phyloP scores from a whole-genome alignment of 805 yeast species.

The Hermanozyma aechmeae region DNA sequence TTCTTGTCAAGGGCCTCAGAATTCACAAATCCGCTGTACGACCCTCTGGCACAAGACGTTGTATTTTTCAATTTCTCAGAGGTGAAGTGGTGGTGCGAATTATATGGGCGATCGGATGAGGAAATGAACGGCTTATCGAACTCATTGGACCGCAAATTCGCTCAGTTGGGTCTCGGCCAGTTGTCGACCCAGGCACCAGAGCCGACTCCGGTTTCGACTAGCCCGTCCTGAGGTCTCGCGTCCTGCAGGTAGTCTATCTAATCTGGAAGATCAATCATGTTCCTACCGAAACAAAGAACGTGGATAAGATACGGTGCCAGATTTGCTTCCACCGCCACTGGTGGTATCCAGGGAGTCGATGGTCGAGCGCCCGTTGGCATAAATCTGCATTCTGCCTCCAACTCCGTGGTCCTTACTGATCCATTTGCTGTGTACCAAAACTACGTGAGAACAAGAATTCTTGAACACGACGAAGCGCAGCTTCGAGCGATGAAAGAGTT shows the following conservation, averaged over 20 bases:
- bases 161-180: conserved; percentile 31
- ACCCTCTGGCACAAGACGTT: conserved; percentile 16
- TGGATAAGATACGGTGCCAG: too few relatives aligned
- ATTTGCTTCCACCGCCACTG: too few relatives aligned
- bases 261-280: too few relatives aligned
- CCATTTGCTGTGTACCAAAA: conserved; percentile 50
- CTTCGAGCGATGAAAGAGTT: conserved; percentile 54
- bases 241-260: too few relatives aligned
- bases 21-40: conserved; percentile 49
- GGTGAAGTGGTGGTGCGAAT: conserved; percentile 84
- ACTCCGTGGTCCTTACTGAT: conserved; percentile 42
- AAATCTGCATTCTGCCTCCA: too few relatives aligned
- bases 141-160: conserved; percentile 30
- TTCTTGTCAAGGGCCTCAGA: conserved; percentile 68
- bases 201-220: too few relatives aligned
- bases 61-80: conserved; percentile 53
- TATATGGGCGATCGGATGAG: conserved; percentile 67
- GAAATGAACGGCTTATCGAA: conserved; percentile 30
- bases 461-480: conserved; percentile 50
- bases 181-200: too few relatives aligned
- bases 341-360: too few relatives aligned
- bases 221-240: too few relatives aligned
- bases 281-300: too few relatives aligned
- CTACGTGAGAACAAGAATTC: conserved; percentile 40
- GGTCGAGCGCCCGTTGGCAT: too few relatives aligned